Conservation (phyloP, 441 rosid species). For the Gossypium trilobum region DNA sequence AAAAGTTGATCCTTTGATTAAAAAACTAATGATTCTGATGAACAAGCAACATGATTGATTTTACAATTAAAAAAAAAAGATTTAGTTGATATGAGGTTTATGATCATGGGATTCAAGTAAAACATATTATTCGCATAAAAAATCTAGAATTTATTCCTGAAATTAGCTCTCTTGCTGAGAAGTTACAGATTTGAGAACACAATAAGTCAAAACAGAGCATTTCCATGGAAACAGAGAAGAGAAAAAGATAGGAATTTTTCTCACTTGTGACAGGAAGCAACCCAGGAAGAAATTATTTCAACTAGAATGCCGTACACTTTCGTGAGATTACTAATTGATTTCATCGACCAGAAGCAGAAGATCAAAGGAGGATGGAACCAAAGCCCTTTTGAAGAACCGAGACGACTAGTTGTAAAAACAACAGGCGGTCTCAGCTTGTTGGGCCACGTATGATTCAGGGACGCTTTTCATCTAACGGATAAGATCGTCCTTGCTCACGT, state of each 20-base stretch:
- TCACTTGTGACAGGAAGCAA: not conserved
- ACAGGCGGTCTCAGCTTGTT: not conserved
- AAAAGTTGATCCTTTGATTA: not conserved
- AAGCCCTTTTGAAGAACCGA: slow-evolving; percentile 1
- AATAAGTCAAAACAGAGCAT: not conserved
- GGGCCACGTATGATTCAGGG: not conserved
- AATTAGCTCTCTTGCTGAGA: not conserved
- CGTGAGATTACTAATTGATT: not conserved
- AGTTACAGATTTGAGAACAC: not conserved
- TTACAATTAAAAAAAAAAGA: not conserved
- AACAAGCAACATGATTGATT: not conserved
- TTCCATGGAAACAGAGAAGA: not conserved
- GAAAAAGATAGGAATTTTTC: not conserved
- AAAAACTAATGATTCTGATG: not conserved
- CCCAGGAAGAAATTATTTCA: not conserved
- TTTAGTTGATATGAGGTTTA: not conserved
- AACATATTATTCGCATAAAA: not conserved
- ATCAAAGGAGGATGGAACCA: not conserved
- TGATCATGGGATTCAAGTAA: not conserved
- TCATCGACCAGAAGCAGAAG: not conserved
- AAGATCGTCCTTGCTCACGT: not conserved
- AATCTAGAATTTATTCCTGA: not conserved
- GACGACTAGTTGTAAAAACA: not conserved
- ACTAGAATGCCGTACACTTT: not conserved
- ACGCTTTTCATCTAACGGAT: slow-evolving; percentile 15